Evolutionary conservation across 768 basidiomycete genomes (phyloP).

Genomic region (Amanita polypyramis): DNA sequence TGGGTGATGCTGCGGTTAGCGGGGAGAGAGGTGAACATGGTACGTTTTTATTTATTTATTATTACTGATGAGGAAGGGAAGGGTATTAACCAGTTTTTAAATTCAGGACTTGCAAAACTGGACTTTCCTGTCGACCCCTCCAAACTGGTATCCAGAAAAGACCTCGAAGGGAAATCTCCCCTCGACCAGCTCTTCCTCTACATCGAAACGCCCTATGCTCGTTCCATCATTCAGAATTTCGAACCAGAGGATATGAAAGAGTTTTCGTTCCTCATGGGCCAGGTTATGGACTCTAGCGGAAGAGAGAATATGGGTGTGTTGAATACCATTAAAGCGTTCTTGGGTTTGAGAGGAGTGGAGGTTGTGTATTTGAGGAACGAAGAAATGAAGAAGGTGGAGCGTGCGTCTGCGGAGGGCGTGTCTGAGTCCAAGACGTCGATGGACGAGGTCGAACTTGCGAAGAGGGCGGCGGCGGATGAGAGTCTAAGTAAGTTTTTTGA

Average conservation of each 20-base stretch:
- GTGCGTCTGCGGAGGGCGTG: too few relatives aligned
- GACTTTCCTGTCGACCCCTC: background rate
- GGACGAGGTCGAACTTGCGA: conserved; percentile 2
- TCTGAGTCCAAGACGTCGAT: background rate
- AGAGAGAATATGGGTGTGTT: background rate
- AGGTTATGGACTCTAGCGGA: conserved; percentile 1
- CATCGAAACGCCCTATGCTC: background rate
- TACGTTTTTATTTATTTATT: background rate
- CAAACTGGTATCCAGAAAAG: background rate
- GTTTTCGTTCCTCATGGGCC: conserved; percentile 2
- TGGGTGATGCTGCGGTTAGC: background rate
- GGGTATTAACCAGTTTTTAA: too few relatives aligned
- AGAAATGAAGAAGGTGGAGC: background rate
- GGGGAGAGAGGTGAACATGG: background rate
- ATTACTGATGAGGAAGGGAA: too few relatives aligned
- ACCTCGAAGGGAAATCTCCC: background rate
- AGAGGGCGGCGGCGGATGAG: background rate
- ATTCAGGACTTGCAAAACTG: too few relatives aligned
- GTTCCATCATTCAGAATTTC: background rate
- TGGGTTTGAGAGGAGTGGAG: background rate
- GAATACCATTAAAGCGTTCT: conserved; percentile 1
- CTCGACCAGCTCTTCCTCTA: conserved; percentile 1
- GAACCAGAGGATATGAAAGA: background rate
- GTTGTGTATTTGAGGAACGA: background rate
- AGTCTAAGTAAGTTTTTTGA: conserved; percentile 5